Base-by-base conservation (phyloP, 2,329 filamentous ascomycete genomes). In the Botrytis aclada region DNA sequence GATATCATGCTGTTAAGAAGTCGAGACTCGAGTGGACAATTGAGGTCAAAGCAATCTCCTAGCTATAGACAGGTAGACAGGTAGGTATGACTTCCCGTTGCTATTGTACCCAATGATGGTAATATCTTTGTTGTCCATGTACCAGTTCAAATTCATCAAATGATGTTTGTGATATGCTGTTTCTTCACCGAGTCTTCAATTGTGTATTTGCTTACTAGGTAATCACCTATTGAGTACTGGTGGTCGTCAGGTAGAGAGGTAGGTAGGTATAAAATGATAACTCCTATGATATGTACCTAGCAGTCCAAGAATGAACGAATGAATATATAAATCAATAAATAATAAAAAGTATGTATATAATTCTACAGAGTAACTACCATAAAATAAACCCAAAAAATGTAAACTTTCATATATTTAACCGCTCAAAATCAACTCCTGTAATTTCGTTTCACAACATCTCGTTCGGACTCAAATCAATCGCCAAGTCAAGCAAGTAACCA, bases 361-460 rank as follows among this genome's bases (percentile, higher is more conserved):
- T n/a, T 14, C 2, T n/a, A n/a, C n/a, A n/a, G n/a, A n/a, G n/a
- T n/a, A 54, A 54, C 7, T n/a, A 7, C 16, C 25, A 54, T 12
- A 54, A 54, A n/a, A 54, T 7, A 16, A 51, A 16, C 25, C 51
- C 1, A 29, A 56, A 29, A 56, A 29, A 18, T 12, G 22, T 7
- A 45, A 12, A 34, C 20, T 51, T 2, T 37, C 3, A 65, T 6
- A 51, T 12, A 12, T 12, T 20, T 18, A 65, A 16, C 9, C 45
- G 32, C 32, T 41, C 29, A 10, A n/a, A 37, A 66, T n/a, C 3
- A 18, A 10, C 20, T 54, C 32, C 25, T 14, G 22, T 54, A 39
- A 67, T 67, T 22, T 67, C 25, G 64, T 67, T 39, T 39, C 64
- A 67, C 32, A 29, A 29, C 45, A 39, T 66, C 32, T 37, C 34